phyloP scores from a whole-genome alignment of 2,329 filamentous ascomycete genomes.

The Plectosphaerella sp. region DNA sequence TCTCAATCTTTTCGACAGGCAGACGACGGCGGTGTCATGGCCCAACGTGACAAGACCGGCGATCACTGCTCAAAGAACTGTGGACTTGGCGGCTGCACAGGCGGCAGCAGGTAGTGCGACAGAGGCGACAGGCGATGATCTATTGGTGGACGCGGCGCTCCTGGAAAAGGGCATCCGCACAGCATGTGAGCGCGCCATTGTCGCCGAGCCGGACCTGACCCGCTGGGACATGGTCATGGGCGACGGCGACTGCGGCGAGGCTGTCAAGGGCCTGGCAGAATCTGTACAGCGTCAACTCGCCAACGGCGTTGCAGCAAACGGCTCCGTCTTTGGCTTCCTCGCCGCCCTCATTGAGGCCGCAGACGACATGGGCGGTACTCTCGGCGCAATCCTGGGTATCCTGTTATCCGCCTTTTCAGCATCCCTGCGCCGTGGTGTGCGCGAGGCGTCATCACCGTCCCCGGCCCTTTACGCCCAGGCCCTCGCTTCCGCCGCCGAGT shows the following conservation, averaged over 20 bases:
- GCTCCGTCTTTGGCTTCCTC: constrained; percentile 24
- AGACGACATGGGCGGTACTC: constrained; percentile 31
- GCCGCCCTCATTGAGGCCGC: constrained; percentile 22
- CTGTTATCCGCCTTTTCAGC: constrained; percentile 18
- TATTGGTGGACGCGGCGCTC: constrained; percentile 19
- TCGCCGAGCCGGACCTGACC: constrained; percentile 24
- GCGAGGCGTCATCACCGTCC: neutral
- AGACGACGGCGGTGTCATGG: constrained; percentile 47
- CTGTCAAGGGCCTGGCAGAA: constrained; percentile 20
- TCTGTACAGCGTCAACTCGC: constrained; percentile 22
- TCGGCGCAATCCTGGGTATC: constrained; percentile 26
- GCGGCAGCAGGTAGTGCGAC: too few relatives aligned
- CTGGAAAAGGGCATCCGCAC: constrained; percentile 19
- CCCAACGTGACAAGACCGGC: constrained; percentile 25
- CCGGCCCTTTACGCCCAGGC: constrained; percentile 13
- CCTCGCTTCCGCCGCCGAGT: constrained; percentile 14
- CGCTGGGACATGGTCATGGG: constrained; percentile 28
- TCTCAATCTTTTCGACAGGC: constrained; percentile 40
- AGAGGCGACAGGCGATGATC: neutral
- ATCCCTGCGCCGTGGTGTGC: constrained; percentile 8
- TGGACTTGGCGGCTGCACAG: neutral
- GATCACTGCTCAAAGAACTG: neutral
- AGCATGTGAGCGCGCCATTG: constrained; percentile 27
- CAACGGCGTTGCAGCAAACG: constrained; percentile 18
- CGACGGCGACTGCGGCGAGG: constrained; percentile 25